phyloP scores from a whole-genome alignment of 2,329 filamentous ascomycete species.

The Escovopsis sp. region DNA sequence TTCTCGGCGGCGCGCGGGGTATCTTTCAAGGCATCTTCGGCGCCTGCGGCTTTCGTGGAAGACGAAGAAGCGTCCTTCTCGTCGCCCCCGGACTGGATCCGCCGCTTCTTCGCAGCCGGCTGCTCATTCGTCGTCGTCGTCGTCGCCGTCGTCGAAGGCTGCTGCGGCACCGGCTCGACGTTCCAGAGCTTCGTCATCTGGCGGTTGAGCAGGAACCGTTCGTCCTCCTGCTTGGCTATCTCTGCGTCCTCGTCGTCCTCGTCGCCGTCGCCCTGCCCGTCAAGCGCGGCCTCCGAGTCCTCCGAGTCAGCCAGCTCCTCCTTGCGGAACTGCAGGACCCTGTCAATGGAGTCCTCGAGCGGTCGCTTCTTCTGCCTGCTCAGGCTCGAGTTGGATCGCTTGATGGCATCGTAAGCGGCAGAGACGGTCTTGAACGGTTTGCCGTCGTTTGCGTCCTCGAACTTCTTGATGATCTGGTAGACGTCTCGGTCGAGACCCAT shows the following conservation, averaged over 20 bases:
- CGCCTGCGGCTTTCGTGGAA: slow-evolving; percentile 6
- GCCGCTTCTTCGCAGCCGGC: slow-evolving; percentile 19
- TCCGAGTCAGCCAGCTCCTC: slow-evolving; percentile 44
- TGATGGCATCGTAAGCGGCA: slow-evolving; percentile 64
- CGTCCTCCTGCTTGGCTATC: slow-evolving; percentile 16
- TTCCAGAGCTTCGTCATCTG: slow-evolving; percentile 29
- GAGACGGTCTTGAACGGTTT: slow-evolving; percentile 35
- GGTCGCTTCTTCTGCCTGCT: slow-evolving; percentile 68
- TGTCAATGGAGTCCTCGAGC: slow-evolving; percentile 73
- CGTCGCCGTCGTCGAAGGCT: too few relatives aligned
- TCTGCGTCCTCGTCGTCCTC: slow-evolving; percentile 24
- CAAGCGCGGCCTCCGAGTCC: slow-evolving; percentile 31
- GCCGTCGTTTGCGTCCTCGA: slow-evolving; percentile 50
- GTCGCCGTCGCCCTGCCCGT: too few relatives aligned
- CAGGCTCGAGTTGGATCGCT: slow-evolving; percentile 73
- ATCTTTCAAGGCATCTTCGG: neutral
- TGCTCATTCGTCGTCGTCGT: slow-evolving; percentile 8
- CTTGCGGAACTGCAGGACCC: slow-evolving; percentile 60
- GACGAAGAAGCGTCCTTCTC: slow-evolving; percentile 8
- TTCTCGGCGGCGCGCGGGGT: slow-evolving; percentile 7
- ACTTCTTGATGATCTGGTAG: slow-evolving; percentile 64
- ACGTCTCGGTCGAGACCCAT: slow-evolving; percentile 50
- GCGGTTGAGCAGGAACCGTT: slow-evolving; percentile 25
- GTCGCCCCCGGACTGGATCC: slow-evolving; percentile 14
- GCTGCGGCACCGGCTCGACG: slow-evolving; percentile 7